Conservation (phyloP, 1,284 basidiomycete species). For the Hymenochaete sp. region DNA sequence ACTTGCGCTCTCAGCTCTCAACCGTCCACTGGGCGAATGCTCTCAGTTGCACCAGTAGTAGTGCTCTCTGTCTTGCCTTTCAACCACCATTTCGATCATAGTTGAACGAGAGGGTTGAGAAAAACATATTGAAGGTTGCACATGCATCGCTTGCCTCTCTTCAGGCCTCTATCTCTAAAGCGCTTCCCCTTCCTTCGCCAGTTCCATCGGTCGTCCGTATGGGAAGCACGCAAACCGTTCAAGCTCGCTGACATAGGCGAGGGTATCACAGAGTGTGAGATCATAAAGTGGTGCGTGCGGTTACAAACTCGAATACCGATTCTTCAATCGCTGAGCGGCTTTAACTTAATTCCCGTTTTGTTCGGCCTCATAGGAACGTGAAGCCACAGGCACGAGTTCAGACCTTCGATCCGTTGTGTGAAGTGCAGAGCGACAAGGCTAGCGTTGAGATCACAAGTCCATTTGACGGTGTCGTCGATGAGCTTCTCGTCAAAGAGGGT, state of each 20-base stretch:
- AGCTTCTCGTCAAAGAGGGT: constrained; percentile 73
- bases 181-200: too few species aligned
- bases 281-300: constrained; percentile 83
- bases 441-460: constrained; percentile 92
- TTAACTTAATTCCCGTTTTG: constrained; percentile 1
- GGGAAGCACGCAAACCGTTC: constrained; percentile 49
- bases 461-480: constrained; percentile 68
- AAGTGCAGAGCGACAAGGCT: constrained; percentile 93
- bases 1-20: too few species aligned
- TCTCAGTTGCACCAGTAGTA: too few species aligned
- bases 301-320: too few species aligned
- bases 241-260: constrained; percentile 95
- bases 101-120: too few species aligned
- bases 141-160: too few species aligned
- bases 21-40: too few species aligned
- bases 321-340: constrained; percentile 22
- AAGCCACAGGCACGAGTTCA: constrained; percentile 50
- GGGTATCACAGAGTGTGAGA: constrained; percentile 84
- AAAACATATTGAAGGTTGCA: too few species aligned
- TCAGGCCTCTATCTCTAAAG: too few species aligned
- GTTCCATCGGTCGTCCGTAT: constrained; percentile 39
- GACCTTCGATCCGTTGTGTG: constrained; percentile 83
- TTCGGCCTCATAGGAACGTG: constrained; percentile 41
- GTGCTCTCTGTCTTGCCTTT: too few species aligned
- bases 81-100: too few species aligned